These are phyloP conservation scores for Exophiala dermatitidis DNA, from an alignment of 2,329 filamentous ascomycete species.

Conservation along the genomic window DNA sequence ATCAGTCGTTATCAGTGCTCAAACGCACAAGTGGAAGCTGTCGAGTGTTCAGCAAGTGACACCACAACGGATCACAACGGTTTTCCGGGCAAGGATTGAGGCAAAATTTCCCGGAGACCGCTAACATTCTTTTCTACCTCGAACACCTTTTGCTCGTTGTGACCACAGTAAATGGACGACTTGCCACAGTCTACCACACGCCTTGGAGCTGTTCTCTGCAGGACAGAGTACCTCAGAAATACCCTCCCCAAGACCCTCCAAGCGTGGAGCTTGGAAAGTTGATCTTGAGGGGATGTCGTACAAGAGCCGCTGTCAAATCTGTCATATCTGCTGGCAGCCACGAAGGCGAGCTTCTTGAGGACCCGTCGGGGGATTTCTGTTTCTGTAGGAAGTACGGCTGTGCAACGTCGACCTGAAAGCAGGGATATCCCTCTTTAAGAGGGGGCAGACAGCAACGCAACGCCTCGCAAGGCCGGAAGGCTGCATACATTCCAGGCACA, in stretches of 20 bases:
- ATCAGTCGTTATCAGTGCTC: background rate
- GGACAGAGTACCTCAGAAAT: background rate
- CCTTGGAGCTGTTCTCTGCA: background rate
- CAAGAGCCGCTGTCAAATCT: constrained; percentile 25
- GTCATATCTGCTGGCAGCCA: constrained; percentile 24
- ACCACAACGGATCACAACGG: constrained; percentile 17
- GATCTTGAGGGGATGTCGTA: background rate
- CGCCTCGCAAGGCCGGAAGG: constrained; percentile 1
- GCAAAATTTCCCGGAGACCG: constrained; percentile 1
- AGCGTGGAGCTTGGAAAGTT: too few relatives aligned
- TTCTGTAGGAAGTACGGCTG: constrained; percentile 8
- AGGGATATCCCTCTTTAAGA: background rate
- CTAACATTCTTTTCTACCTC: background rate
- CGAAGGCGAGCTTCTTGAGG: constrained; percentile 6
- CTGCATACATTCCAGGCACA: constrained; percentile 7
- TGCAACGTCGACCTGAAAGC: constrained; percentile 1
- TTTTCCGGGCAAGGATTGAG: constrained; percentile 5
- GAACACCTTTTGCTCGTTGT: background rate
- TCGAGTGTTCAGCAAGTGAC: constrained; percentile 4
- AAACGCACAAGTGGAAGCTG: background rate
- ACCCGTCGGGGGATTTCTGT: constrained; percentile 10
- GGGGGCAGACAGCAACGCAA: background rate
- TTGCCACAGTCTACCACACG: too few relatives aligned
- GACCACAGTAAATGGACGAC: too few relatives aligned
- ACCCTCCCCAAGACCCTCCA: background rate